A percentile compares a stretch with the other conserved stretches of the same genome.
phyloP scores from a whole-genome alignment of 495 filamentous ascomycete genomes.

The Choiromyces venosus region DNA sequence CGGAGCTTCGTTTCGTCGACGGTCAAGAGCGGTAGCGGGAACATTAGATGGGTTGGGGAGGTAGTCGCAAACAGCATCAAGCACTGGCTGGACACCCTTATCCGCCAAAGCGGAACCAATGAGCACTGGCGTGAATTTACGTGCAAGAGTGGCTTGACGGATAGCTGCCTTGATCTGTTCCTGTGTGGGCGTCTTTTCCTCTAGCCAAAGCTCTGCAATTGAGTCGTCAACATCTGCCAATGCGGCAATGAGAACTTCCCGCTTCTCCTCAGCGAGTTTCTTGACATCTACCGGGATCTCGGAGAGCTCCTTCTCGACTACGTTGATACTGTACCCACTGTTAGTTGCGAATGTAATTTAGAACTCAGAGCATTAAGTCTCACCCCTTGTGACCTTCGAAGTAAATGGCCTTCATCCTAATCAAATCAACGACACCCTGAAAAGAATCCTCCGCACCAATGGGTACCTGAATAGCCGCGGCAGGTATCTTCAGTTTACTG shows the following conservation, averaged over 20 bases:
- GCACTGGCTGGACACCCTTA: constrained; percentile 92
- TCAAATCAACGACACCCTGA: constrained; percentile 87
- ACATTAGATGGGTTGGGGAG: constrained; percentile 91
- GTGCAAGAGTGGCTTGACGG: constrained; percentile 73
- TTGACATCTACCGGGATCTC: constrained; percentile 74
- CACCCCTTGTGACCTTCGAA: constrained; percentile 78
- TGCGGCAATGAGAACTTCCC: constrained; percentile 82
- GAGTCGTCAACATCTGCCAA: constrained; percentile 97
- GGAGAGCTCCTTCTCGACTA: constrained; percentile 56
- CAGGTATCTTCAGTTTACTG: constrained; percentile 82
- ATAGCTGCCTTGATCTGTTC: constrained; percentile 86
- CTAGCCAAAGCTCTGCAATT: constrained; percentile 93
- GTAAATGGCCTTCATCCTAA: constrained; percentile 87
- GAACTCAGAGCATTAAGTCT: constrained; percentile 1
- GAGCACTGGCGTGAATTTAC: constrained; percentile 92
- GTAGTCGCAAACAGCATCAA: constrained; percentile 94
- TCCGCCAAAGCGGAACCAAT: constrained; percentile 95
- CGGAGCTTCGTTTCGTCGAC: constrained; percentile 64
- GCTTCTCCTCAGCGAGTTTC: constrained; percentile 68
- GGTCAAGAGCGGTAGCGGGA: constrained; percentile 82
- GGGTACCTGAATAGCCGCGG: constrained; percentile 90
- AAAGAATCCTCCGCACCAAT: constrained; percentile 92
- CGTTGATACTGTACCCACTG: constrained; percentile 47
- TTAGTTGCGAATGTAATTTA: constrained; percentile 14
- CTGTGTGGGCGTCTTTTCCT: constrained; percentile 68